These are phyloP conservation scores for Paratinospora sagittata DNA, from an alignment of 164 flowering plant species.

Conservation along the genomic window DNA sequence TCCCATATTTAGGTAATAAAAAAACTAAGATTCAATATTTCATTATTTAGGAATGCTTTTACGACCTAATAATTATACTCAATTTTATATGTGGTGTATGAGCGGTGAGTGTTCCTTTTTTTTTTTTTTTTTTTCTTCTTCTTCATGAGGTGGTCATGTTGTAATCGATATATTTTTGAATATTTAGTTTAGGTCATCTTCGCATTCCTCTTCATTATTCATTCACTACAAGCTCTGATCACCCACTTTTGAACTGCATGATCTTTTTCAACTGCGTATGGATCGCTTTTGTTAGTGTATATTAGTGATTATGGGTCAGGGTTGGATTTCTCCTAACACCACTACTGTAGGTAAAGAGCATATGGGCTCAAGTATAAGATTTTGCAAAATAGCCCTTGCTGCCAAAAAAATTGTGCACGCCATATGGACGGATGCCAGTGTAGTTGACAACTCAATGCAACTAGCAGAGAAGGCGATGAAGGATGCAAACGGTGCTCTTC, in stretches of 20 bases:
- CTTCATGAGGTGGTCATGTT: too few relatives aligned
- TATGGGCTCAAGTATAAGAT: too few relatives aligned
- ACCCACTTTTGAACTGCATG: neutral
- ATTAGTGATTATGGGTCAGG: too few relatives aligned
- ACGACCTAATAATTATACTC: too few relatives aligned
- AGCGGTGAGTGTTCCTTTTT: too few relatives aligned
- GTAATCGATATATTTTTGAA: neutral
- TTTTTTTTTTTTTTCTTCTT: too few relatives aligned
- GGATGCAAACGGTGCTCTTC: neutral
- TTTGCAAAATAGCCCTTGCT: neutral
- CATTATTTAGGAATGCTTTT: too few relatives aligned
- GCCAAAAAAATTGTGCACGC: neutral
- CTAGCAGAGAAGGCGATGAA: neutral
- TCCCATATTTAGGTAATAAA: neutral
- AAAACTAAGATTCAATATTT: neutral
- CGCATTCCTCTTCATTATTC: too few relatives aligned
- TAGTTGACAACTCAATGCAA: neutral
- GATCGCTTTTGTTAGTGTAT: neutral
- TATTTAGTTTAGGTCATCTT: too few relatives aligned
- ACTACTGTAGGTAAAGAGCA: too few relatives aligned
- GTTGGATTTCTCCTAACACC: too few relatives aligned
- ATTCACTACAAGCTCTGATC: neutral
- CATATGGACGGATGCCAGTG: neutral
- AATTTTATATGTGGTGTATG: too few relatives aligned
- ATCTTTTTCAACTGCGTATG: neutral